A percentile compares a stretch with the other conserved stretches of the same genome.
Conservation (phyloP, 345 rosid species). For the Gossypium rotundifolium region DNA sequence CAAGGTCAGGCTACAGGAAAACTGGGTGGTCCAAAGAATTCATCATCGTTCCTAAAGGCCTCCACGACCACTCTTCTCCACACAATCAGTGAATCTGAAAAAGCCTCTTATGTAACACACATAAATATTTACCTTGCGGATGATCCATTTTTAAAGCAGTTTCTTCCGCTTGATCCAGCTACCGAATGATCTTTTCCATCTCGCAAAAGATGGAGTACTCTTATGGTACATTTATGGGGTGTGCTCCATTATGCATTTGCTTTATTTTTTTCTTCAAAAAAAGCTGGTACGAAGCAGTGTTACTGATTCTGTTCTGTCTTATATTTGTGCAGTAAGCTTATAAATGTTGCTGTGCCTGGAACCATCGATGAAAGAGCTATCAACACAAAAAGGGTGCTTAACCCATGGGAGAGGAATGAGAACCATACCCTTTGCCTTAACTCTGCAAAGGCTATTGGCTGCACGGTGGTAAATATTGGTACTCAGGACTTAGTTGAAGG, state of each 20-base stretch:
- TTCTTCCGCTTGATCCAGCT: constrained; percentile 78
- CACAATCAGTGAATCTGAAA: constrained; percentile 68
- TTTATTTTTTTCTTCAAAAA: background rate
- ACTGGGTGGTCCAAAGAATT: constrained; percentile 49
- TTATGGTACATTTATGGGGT: constrained; percentile 48
- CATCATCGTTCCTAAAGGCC: constrained; percentile 71
- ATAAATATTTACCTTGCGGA: constrained; percentile 87
- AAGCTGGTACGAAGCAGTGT: constrained; percentile 3
- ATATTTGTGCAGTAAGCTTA: constrained; percentile 58
- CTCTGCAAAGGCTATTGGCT: constrained; percentile 89
- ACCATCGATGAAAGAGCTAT: constrained; percentile 93
- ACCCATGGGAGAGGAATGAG: constrained; percentile 92
- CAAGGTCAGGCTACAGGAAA: constrained; percentile 58
- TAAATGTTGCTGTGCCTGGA: constrained; percentile 85
- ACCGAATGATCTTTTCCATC: constrained; percentile 68
- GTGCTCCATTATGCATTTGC: constrained; percentile 7
- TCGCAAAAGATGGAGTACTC: constrained; percentile 87
- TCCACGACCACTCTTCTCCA: constrained; percentile 64
- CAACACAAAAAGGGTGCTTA: constrained; percentile 73
- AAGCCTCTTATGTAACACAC: constrained; percentile 73
- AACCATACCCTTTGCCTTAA: constrained; percentile 92
- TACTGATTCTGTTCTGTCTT: constrained; percentile 17
- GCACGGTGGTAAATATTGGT: constrained; percentile 81
- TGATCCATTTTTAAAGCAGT: constrained; percentile 78
- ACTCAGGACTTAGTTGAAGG: constrained; percentile 83